Percentiles rank a stretch among this genome's conserved stretches.
Evolutionary conservation across 495 filamentous ascomycete species (phyloP).

Genomic region (Aspergillus bridgeri): DNA sequence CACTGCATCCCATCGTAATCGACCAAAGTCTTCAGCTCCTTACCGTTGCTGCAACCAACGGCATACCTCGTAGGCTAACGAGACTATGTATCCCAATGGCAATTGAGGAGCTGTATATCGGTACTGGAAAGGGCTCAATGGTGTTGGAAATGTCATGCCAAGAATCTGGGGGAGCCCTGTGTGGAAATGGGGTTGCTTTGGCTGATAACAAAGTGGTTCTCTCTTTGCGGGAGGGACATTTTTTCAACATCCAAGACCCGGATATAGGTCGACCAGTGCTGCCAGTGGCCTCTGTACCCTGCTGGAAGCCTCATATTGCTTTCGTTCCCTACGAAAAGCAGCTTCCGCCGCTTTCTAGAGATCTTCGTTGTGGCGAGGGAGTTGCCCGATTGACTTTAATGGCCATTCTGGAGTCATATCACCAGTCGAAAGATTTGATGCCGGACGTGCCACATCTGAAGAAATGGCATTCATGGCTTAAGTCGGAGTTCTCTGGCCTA

Average conservation of each 20-base stretch:
- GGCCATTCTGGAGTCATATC: background rate
- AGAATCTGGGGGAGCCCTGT: background rate
- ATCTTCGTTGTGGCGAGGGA: background rate
- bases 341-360: background rate
- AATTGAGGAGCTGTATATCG: slow-evolving; percentile 5
- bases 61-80: slow-evolving; percentile 2
- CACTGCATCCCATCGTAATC: slow-evolving; percentile 13
- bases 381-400: background rate
- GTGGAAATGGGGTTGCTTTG: background rate
- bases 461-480: background rate
- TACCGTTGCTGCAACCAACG: slow-evolving; percentile 11
- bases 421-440: background rate
- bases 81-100: slow-evolving; percentile 5
- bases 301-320: background rate
- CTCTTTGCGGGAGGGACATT: background rate
- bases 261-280: background rate
- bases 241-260: background rate
- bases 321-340: background rate
- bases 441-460: background rate
- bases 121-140: background rate
- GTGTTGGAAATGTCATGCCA: background rate
- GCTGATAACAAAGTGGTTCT: background rate
- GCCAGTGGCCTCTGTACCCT: background rate
- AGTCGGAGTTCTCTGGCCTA: background rate
- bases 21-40: slow-evolving; percentile 16